Evolutionary conservation across 73 alveolate species (phyloP), one percentile per base, ranked within the genome.

Genomic region (Paramecium biaurelia): DNA sequence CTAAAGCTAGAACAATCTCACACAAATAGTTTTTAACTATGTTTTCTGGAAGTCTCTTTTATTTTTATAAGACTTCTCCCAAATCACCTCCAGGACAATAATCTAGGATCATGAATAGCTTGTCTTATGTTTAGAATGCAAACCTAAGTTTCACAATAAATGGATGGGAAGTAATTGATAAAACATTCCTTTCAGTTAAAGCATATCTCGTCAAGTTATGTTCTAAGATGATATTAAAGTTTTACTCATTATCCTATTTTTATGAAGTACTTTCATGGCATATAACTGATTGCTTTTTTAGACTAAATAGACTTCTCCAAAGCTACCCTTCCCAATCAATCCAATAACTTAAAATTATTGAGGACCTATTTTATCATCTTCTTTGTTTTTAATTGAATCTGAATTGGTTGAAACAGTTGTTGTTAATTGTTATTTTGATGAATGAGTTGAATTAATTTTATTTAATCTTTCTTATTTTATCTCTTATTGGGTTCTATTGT

Each of bases 41-140:
- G 43, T 95, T 97, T 92, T 97, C 99, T 20, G 96, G 92, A 92
- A 97, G 96, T 68, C 99, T 92, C 26, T 96, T 96, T 85, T 96
- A 97, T 11, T 89, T 92, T 87, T 96, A 95, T 21, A 97, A 92
- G 42, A 95, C 96, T 49, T 95, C 96, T 4, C 98, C 96, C 28
- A 97, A 94, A 85, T 97, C 99, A 2, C 99, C 99, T 35, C 99
- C 99, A 11, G 99, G 99, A 74, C 99, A 95, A 86, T 96, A 97
- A 57, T 96, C 99, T 10, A 96, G 56, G 37, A 97, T 95, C 92
- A 97, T 85, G 89, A 95, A 97, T 53, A 97, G 84, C 70, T 97
- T 96, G 68, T 95, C 98, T 70, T 95, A 92, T 28, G 99, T 96
- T 93, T 97, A 97, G 92, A 97, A 97, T 3, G 99, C 99, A 93